Evolutionary conservation across 1,284 basidiomycete species (phyloP), one percentile per base, ranked within the genome.

Genomic region (Fomitopsis betulina): DNA sequence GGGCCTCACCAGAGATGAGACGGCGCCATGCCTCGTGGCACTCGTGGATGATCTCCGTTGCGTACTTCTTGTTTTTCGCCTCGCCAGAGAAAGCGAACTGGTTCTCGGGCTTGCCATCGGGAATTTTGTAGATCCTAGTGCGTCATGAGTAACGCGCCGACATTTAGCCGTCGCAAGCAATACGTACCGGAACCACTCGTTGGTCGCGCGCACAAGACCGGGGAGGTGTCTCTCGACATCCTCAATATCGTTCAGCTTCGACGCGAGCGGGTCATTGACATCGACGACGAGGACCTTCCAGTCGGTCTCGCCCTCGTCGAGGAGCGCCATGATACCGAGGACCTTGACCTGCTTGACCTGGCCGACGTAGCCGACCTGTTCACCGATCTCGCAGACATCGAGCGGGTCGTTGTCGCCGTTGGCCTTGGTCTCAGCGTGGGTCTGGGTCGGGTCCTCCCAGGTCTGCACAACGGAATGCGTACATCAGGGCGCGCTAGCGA

Each of bases 271-370:
- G 75, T 99, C 97, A 70, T 90, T 88, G 68, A 98, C 85, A 73
- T 99, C 97, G 66, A 99, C 94, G 72, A 97, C 97, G 72, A 97
- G 86, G 78, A 97, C 91, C 78, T 98, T 98, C 95, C 95, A 98
- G 82, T 98, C 95, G 67, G 95, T 98, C 81, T 98, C 96, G 68
- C 95, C 95, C 75, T 98, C 95, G 72, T 98, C 95, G 66, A 98
- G 87, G 59, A 99, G 84, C 56, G 97, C 97, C 96, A 99, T 99
- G 83, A 99, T 97, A 67, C 97, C 97, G 72, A 99, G 93, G 63
- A 99, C 94, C 83, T 99, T 99, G 86, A 99, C 97, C 78, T 99
- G 97, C 83, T 99, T 99, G 76, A 99, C 86, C 78, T 99, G 96
- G 62, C 97, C 97, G 63, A 90, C 87, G 77, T 96, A 95, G 65